A percentile compares a stretch with the other conserved stretches of the same genome.
These are phyloP conservation scores for Chrysanthemum seticuspe DNA, from an alignment of 129 eudicot species.

Conservation along the genomic window DNA sequence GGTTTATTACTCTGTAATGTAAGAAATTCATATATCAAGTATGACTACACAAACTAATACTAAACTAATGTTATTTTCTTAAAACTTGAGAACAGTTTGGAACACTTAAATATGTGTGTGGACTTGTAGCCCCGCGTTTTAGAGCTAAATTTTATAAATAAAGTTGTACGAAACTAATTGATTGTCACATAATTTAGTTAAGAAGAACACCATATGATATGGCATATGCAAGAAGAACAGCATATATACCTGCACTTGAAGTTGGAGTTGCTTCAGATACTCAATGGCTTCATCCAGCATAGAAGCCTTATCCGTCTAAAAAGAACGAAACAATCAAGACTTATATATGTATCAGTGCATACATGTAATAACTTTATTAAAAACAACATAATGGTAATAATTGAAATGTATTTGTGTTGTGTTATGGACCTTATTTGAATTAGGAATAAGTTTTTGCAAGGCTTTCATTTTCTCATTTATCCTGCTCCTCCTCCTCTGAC, in stretches of 20 bases:
- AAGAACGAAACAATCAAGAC: background rate
- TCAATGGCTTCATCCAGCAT: constrained; percentile 98
- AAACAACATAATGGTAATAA: no score
- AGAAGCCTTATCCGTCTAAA: constrained; percentile 86
- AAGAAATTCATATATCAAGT: no score
- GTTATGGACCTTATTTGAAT: constrained; percentile 69
- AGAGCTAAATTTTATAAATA: no score
- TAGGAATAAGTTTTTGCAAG: constrained; percentile 88
- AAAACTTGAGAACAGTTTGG: no score
- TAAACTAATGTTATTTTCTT: no score
- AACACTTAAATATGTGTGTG: no score
- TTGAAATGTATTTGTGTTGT: background rate
- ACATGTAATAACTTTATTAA: background rate
- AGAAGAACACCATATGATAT: no score
- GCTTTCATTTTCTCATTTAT: constrained; percentile 96
- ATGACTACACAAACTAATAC: no score
- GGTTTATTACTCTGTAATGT: background rate
- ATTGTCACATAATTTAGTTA: no score
- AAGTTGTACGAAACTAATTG: no score
- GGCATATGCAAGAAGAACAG: background rate
- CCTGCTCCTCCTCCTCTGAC: constrained; percentile 93
- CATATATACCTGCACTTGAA: constrained; percentile 74
- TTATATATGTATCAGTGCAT: background rate
- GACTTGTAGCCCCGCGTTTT: no score
- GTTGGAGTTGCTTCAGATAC: constrained; percentile 95